Percentiles rank a stretch among this genome's conserved stretches.
Evolutionary conservation across 2,329 filamentous ascomycete genomes (phyloP).

Genomic region (Penicillium sp.): DNA sequence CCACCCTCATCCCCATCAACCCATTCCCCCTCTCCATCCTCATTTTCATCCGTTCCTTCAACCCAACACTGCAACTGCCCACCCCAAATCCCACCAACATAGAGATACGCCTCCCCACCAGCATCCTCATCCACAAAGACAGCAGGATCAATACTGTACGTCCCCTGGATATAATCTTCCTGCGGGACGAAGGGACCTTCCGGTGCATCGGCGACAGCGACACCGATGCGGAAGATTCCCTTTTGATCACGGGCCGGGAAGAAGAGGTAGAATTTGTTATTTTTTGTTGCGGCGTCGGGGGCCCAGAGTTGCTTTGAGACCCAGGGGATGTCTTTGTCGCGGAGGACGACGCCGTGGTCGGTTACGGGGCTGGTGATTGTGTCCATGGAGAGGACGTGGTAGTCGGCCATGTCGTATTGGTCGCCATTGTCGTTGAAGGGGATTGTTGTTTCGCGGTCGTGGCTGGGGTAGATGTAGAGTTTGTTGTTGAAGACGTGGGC

Average conservation of each 20-base stretch:
- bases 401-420: conserved; percentile 81
- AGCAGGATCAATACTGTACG: conserved; percentile 75
- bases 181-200: conserved; percentile 70
- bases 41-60: conserved; percentile 42
- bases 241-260: conserved; percentile 72
- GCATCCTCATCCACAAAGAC: conserved; percentile 67
- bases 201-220: conserved; percentile 62
- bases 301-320: conserved; percentile 78
- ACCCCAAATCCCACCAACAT: conserved; percentile 79
- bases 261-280: conserved; percentile 72
- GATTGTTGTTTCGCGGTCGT: conserved; percentile 73
- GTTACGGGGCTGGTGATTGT: conserved; percentile 58
- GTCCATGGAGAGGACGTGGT: conserved; percentile 71
- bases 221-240: conserved; percentile 71
- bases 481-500: conserved; percentile 75
- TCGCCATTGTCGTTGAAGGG: conserved; percentile 79
- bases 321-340: conserved; percentile 68
- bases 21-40: conserved; percentile 16
- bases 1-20: conserved; percentile 23
- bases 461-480: conserved; percentile 77
- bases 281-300: conserved; percentile 67
- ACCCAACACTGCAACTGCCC: conserved; percentile 75
- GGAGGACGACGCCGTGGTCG: conserved; percentile 70
- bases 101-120: conserved; percentile 59
- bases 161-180: conserved; percentile 62